Conservation (phyloP, 495 filamentous ascomycete species). For the Neurospora pannonica region DNA sequence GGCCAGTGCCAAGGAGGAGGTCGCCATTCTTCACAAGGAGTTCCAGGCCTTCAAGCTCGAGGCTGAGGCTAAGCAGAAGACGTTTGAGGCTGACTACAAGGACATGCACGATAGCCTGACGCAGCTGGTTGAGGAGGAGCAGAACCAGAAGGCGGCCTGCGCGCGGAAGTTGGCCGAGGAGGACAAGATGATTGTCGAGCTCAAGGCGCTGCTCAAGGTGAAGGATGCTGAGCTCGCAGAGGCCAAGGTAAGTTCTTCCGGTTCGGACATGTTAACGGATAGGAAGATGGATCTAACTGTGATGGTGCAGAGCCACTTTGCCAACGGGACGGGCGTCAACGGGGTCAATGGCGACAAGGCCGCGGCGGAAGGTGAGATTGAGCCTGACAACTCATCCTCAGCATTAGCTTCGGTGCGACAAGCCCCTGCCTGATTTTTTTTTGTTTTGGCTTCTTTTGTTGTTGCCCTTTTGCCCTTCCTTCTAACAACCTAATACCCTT, state of each 20-base stretch:
- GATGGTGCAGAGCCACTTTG: conserved; percentile 30
- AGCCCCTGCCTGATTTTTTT: conserved; percentile 34
- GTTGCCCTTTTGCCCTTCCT: background rate
- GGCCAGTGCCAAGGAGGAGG: conserved; percentile 25
- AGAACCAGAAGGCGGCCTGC: conserved; percentile 26
- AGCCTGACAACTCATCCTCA: conserved; percentile 43
- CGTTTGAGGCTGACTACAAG: conserved; percentile 43
- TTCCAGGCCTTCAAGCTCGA: conserved; percentile 25
- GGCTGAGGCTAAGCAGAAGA: conserved; percentile 29
- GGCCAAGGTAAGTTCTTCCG: conserved; percentile 32
- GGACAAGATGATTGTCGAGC: conserved; percentile 33
- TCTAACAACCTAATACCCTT: background rate
- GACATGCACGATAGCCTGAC: conserved; percentile 47
- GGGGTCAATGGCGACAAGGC: conserved; percentile 14
- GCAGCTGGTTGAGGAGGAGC: conserved; percentile 39
- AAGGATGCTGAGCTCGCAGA: conserved; percentile 47
- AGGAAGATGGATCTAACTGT: background rate
- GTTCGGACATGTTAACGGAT: background rate
- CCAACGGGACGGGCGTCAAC: conserved; percentile 16
- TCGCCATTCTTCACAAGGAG: conserved; percentile 27
- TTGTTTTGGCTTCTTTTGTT: background rate
- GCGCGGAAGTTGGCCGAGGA: conserved; percentile 25
- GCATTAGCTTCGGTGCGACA: conserved; percentile 49
- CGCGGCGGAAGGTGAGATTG: conserved; percentile 43
- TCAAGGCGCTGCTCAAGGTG: conserved; percentile 38